A percentile compares a stretch with the other conserved stretches of the same genome.
phyloP scores from a whole-genome alignment of 1,284 basidiomycete species.

The Sporisorium sorghi region DNA sequence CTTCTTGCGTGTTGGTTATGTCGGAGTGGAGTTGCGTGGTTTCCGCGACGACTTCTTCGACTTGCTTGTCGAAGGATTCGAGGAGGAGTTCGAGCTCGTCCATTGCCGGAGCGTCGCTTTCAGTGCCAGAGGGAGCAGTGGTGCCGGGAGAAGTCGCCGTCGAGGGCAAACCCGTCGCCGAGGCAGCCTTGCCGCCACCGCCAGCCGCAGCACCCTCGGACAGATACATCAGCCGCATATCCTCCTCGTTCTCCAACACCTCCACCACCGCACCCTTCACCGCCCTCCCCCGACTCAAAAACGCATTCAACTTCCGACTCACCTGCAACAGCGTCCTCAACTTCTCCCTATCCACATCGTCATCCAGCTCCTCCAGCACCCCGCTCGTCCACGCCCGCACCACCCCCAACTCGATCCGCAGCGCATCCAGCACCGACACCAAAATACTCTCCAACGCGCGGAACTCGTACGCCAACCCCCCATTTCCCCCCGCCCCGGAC shows the following conservation, averaged over 20 bases:
- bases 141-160: neutral
- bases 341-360: constrained; percentile 64
- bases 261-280: constrained; percentile 58
- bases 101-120: constrained; percentile 13
- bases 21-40: constrained; percentile 56
- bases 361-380: constrained; percentile 57
- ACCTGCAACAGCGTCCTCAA: constrained; percentile 59
- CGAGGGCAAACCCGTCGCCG: too few species aligned
- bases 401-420: constrained; percentile 58
- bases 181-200: neutral
- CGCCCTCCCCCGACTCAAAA: constrained; percentile 51
- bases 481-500: too few species aligned
- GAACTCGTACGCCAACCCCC: constrained; percentile 62
- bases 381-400: constrained; percentile 50
- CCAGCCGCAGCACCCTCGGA: constrained; percentile 19
- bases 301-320: constrained; percentile 56
- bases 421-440: constrained; percentile 58
- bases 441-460: constrained; percentile 64
- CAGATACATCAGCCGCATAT: constrained; percentile 83
- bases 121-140: neutral
- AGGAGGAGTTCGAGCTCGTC: constrained; percentile 90
- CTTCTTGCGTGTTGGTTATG: constrained; percentile 95
- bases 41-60: constrained; percentile 62
- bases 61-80: constrained; percentile 88
- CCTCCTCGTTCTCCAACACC: constrained; percentile 74